phyloP scores from a whole-genome alignment of 495 filamentous ascomycete genomes.

The Penicillium simplicissimum region DNA sequence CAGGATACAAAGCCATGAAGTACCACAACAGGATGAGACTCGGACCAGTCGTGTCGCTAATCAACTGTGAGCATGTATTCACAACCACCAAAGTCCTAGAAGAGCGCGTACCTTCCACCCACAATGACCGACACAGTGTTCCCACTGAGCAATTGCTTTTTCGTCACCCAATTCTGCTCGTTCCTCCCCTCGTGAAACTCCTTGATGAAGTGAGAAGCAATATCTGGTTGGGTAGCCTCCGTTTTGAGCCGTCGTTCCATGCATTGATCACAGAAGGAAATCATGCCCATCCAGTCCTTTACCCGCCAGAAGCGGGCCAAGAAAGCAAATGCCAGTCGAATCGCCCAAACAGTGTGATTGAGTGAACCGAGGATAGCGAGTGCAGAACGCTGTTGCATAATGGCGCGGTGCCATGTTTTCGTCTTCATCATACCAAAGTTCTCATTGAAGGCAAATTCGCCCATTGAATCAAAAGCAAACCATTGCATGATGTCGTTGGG shows the following conservation, averaged over 20 bases:
- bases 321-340: constrained; percentile 31
- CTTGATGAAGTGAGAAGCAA: constrained; percentile 39
- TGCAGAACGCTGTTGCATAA: constrained; percentile 8
- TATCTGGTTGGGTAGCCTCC: constrained; percentile 17
- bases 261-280: constrained; percentile 32
- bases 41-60: constrained; percentile 35
- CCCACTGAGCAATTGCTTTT: constrained; percentile 1
- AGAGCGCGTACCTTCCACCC: not conserved
- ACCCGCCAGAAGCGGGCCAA: constrained; percentile 27
- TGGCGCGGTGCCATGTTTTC: constrained; percentile 25
- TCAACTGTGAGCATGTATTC: not conserved
- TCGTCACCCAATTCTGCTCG: constrained; percentile 11
- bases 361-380: constrained; percentile 32
- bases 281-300: constrained; percentile 34
- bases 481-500: constrained; percentile 33
- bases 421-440: constrained; percentile 39
- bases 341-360: constrained; percentile 38
- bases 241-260: constrained; percentile 34
- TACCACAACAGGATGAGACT: constrained; percentile 37
- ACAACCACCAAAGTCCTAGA: not conserved
- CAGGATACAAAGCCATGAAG: constrained; percentile 32
- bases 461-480: constrained; percentile 47
- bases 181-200: constrained; percentile 19
- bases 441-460: constrained; percentile 43
- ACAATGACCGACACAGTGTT: not conserved